Evolutionary conservation across 305 asterid species (phyloP).

Genomic region (Fraxinus dipetala): DNA sequence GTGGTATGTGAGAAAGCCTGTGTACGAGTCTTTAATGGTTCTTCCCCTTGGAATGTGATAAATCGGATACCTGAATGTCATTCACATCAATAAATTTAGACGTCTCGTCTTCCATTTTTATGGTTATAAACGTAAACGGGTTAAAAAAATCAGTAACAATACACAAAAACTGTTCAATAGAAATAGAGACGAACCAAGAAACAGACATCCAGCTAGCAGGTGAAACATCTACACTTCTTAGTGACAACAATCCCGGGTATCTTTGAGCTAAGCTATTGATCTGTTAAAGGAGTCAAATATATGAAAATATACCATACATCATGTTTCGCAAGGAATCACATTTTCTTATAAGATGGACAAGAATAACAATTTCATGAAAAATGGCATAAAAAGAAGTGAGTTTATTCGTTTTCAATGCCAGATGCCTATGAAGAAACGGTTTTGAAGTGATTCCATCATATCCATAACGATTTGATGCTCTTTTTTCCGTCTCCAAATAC

Average conservation of each 20-base stretch:
- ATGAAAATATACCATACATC: slow-evolving; percentile 23
- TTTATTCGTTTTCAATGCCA: slow-evolving; percentile 31
- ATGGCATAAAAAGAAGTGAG: slow-evolving; percentile 16
- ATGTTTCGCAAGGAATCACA: slow-evolving; percentile 20
- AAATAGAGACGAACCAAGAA: slow-evolving; percentile 62
- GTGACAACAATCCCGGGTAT: slow-evolving; percentile 75
- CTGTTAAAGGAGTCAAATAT: slow-evolving; percentile 37
- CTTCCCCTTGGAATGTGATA: slow-evolving; percentile 92
- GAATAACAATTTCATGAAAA: slow-evolving; percentile 20
- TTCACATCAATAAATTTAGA: slow-evolving; percentile 13
- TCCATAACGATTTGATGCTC: slow-evolving; percentile 26
- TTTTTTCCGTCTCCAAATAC: slow-evolving; percentile 23
- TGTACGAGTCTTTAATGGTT: slow-evolving; percentile 75
- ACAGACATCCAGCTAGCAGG: slow-evolving; percentile 99
- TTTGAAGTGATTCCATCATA: slow-evolving; percentile 30
- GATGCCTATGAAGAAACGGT: slow-evolving; percentile 29
- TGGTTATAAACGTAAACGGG: neutral
- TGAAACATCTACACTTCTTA: slow-evolving; percentile 91
- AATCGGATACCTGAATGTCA: slow-evolving; percentile 75
- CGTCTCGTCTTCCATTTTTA: neutral
- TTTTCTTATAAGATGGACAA: slow-evolving; percentile 6
- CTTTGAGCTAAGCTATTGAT: slow-evolving; percentile 64
- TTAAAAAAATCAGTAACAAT: slow-evolving; percentile 5
- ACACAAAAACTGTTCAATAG: neutral
- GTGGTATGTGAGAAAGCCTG: slow-evolving; percentile 94